phyloP scores from a whole-genome alignment of 2,329 filamentous ascomycete genomes.

The Scedosporium aurantiacum region DNA sequence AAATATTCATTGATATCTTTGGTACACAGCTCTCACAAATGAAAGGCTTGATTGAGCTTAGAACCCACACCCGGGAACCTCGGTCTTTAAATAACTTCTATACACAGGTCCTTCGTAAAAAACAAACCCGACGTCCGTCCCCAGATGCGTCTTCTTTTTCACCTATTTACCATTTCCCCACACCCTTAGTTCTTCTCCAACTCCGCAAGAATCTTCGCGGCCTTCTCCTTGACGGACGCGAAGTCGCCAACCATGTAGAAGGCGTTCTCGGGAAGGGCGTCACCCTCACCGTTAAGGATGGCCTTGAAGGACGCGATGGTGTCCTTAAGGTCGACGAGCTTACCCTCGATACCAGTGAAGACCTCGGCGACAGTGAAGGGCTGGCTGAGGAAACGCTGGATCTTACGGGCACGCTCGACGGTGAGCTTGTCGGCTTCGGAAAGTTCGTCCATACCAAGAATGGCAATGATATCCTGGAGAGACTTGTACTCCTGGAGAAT shows the following conservation, averaged over 20 bases:
- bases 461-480: constrained; percentile 99
- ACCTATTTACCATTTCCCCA: not conserved
- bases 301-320: constrained; percentile 97
- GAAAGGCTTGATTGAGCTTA: constrained; percentile 41
- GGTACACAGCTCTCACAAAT: constrained; percentile 51
- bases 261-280: constrained; percentile 85
- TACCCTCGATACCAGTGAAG: constrained; percentile 90
- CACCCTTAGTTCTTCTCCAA: constrained; percentile 53
- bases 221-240: constrained; percentile 85
- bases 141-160: constrained; percentile 12
- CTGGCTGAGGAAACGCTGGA: constrained; percentile 99
- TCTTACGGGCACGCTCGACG: constrained; percentile 99
- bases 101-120: constrained; percentile 36
- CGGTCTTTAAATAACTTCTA: constrained; percentile 42
- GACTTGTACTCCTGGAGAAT: constrained; percentile 99
- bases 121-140: constrained; percentile 18
- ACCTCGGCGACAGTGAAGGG: constrained; percentile 84
- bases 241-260: constrained; percentile 99
- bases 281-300: constrained; percentile 89
- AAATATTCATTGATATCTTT: constrained; percentile 39
- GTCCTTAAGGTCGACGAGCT: constrained; percentile 96
- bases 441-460: constrained; percentile 99
- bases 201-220: constrained; percentile 99
- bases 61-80: constrained; percentile 26
- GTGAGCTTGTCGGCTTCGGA: constrained; percentile 99